Base-by-base conservation (phyloP, 441 rosid species). In the Rhodomyrtus psidioides region DNA sequence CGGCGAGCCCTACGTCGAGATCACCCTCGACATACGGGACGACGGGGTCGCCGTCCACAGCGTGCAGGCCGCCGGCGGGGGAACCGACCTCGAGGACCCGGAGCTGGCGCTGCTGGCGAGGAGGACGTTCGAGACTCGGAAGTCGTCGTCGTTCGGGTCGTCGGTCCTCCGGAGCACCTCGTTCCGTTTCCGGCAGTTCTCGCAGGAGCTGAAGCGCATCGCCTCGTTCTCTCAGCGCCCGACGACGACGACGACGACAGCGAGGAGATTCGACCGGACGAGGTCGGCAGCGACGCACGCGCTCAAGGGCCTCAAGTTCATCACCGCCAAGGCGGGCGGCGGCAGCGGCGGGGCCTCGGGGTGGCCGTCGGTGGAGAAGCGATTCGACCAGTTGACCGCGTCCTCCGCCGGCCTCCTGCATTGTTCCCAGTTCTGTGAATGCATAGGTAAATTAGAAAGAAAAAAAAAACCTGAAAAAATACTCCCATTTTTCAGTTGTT, bases 261-360 rank as follows among this genome's bases (percentile, higher is more conserved):
- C 90, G 3, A 30, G 89, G 7, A 91, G 93, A 30, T 93, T 94
- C 24, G 98, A 96, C 85, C 88, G 99, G 84, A 91, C 90, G 6
- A 97, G 95, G 88, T 90, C 98, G 1, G 97, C 98, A 0, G 98
- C 98, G 3, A 88, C 95, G 81, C 93, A 90, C 83, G 98, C 99
- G 65, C 88, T 97, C 58, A 95, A 93, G 84, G 99, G 99, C 27
- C 94, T 97, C 26, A 95, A 96, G 92, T 97, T 97, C 86, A 95
- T 97, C 55, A 92, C 98, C 44, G 42, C 53, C 84, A 76, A 95
- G 62, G 93, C 95, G 83, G 90, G 96, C 19, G 90, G 96, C 19
- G 94, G 81, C 23, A 58, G 93, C 26, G 93, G 90, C 12, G 90
- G 92, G 39, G 58, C 87, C 30, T 89, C 89, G 81, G 96, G 92